These are phyloP conservation scores for Chrysanthemum lavandulifolium DNA, from an alignment of 129 eudicot species.

Conservation along the genomic window DNA sequence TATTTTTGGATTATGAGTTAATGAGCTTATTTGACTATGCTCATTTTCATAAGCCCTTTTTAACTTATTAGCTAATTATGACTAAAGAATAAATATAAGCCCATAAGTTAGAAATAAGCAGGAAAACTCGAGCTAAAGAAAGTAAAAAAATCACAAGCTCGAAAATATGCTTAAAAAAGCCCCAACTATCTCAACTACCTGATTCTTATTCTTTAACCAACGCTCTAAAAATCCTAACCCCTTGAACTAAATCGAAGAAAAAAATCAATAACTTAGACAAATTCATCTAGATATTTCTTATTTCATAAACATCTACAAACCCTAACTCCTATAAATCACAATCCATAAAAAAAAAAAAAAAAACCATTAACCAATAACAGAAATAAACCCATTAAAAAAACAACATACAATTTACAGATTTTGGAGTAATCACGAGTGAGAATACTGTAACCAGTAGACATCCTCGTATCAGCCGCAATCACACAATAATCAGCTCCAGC, in stretches of 20 bases:
- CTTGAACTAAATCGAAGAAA: background rate
- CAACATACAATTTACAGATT: constrained; percentile 74
- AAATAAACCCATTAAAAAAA: background rate
- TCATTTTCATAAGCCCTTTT: no score
- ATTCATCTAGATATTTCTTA: background rate
- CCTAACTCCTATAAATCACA: constrained; percentile 24
- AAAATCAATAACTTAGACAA: background rate
- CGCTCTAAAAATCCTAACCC: background rate
- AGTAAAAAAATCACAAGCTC: no score
- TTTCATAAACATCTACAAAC: constrained; percentile 13
- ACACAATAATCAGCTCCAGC: constrained; percentile 98
- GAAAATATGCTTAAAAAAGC: no score
- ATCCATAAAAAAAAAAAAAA: background rate
- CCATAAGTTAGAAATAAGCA: no score
- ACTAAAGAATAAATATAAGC: no score
- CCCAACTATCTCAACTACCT: background rate
- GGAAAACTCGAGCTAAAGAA: no score
- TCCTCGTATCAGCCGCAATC: constrained; percentile 93
- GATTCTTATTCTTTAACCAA: background rate
- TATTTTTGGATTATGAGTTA: no score
- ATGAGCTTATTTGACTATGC: no score
- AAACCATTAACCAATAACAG: no score
- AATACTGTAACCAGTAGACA: constrained; percentile 96
- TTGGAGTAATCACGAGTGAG: constrained; percentile 99
- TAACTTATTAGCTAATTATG: no score